phyloP scores from a whole-genome alignment of 768 basidiomycete species.

The Termitomyces eurrhizus region DNA sequence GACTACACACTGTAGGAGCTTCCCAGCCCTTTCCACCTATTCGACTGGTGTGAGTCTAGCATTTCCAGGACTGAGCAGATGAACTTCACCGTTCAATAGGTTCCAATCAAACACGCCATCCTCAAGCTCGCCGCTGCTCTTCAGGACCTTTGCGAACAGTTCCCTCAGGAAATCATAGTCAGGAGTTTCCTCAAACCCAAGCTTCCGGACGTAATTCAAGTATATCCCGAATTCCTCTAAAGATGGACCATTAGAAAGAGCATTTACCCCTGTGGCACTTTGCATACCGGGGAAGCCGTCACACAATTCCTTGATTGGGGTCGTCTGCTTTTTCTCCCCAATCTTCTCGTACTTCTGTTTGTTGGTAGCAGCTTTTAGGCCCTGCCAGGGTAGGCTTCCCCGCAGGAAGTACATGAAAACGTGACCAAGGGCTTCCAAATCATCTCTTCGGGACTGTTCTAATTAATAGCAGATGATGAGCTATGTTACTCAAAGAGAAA shows the following conservation, averaged over 20 bases:
- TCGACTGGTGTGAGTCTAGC: not conserved
- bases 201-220: slow-evolving; percentile 97
- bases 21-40: slow-evolving; percentile 95
- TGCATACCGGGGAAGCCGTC: slow-evolving; percentile 88
- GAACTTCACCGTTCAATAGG: slow-evolving; percentile 65
- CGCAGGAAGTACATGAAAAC: slow-evolving; percentile 99
- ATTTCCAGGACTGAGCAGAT: slow-evolving; percentile 2
- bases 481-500: slow-evolving; percentile 4
- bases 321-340: slow-evolving; percentile 99
- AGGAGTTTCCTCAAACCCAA: slow-evolving; percentile 98
- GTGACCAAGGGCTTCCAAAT: slow-evolving; percentile 97
- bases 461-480: slow-evolving; percentile 10
- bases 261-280: slow-evolving; percentile 9
- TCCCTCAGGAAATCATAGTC: slow-evolving; percentile 98
- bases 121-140: slow-evolving; percentile 85
- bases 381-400: slow-evolving; percentile 98
- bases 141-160: slow-evolving; percentile 90
- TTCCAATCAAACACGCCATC: slow-evolving; percentile 99
- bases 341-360: slow-evolving; percentile 99
- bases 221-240: slow-evolving; percentile 98
- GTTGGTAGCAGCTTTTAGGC: slow-evolving; percentile 98
- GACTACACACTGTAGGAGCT: slow-evolving; percentile 59
- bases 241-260: slow-evolving; percentile 5
- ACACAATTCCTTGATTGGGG: slow-evolving; percentile 94
- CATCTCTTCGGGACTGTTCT: slow-evolving; percentile 94